Evolutionary conservation across 768 basidiomycete species (phyloP).

Genomic region (Tricholoma saponaceum): DNA sequence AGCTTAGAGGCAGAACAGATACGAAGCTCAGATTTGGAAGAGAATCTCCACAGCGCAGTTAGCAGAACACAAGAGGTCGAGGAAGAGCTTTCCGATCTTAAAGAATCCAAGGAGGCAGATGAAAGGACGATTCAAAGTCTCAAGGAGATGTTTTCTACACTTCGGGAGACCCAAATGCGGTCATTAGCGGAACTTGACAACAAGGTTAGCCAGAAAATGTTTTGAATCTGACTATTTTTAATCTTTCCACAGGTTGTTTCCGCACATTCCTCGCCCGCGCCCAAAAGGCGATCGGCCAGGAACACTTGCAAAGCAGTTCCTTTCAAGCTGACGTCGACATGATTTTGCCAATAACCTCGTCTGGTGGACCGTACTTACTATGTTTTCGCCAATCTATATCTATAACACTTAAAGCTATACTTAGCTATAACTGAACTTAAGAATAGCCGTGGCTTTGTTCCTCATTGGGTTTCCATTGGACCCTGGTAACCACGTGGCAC

Average conservation of each 20-base stretch:
- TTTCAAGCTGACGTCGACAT: constrained; percentile 3
- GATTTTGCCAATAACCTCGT: not conserved
- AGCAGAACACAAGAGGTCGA: constrained; percentile 23
- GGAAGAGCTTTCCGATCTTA: constrained; percentile 27
- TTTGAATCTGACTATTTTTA: not conserved
- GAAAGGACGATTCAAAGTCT: constrained; percentile 31
- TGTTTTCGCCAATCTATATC: too few species aligned
- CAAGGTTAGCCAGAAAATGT: constrained; percentile 25
- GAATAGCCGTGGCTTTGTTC: too few species aligned
- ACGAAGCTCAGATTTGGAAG: constrained; percentile 13
- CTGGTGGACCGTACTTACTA: too few species aligned
- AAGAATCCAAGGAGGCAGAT: constrained; percentile 28
- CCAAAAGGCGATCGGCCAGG: constrained; percentile 16
- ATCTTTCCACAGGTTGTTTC: constrained; percentile 19
- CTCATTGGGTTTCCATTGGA: too few species aligned
- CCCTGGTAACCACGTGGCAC: too few species aligned
- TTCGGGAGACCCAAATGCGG: constrained; percentile 30
- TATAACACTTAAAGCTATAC: too few species aligned
- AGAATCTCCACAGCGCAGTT: constrained; percentile 14
- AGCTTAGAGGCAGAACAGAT: constrained; percentile 14
- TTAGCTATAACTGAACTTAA: too few species aligned
- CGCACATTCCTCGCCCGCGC: constrained; percentile 23
- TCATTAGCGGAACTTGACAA: constrained; percentile 30
- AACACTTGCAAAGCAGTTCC: constrained; percentile 1
- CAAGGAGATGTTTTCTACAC: constrained; percentile 24